Evolutionary conservation across 805 yeast species (phyloP).

Genomic region (Diddensiella transvaalensis): DNA sequence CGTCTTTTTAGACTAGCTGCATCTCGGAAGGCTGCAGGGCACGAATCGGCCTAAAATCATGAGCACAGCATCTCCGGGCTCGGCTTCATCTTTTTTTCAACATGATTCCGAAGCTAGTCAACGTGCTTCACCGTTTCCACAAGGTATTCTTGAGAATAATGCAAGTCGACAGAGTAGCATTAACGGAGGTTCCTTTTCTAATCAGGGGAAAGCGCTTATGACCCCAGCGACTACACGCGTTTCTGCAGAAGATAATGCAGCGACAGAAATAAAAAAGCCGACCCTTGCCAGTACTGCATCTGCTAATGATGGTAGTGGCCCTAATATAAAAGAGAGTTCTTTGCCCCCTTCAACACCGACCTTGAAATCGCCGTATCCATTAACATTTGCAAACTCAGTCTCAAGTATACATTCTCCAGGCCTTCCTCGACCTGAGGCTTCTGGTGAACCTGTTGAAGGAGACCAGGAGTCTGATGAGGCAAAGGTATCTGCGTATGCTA

Average conservation of each 20-base stretch:
- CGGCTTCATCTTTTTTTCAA: slow-evolving; percentile 2
- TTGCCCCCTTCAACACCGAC: slow-evolving; percentile 3
- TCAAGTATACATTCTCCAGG: slow-evolving; percentile 4
- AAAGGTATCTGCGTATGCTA: slow-evolving; percentile 42
- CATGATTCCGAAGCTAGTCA: slow-evolving; percentile 1
- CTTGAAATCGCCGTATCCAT: slow-evolving; percentile 19
- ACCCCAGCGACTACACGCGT: slow-evolving; percentile 3
- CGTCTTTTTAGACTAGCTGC: too few relatives aligned
- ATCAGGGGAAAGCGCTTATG: too few relatives aligned
- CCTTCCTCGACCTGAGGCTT: neutral
- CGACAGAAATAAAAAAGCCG: slow-evolving; percentile 11
- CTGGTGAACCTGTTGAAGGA: neutral
- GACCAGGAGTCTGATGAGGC: slow-evolving; percentile 21
- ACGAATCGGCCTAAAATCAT: neutral
- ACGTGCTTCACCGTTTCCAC: neutral
- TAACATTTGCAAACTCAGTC: slow-evolving; percentile 22
- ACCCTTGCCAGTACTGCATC: neutral
- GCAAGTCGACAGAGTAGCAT: neutral
- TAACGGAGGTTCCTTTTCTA: neutral
- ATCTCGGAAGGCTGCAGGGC: too few relatives aligned
- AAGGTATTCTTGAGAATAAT: neutral
- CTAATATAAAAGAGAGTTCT: neutral
- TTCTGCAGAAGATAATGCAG: neutral
- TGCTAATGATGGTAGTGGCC: too few relatives aligned
- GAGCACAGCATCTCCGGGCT: slow-evolving; percentile 10